Conservation (phyloP, 352 stramenopile genomes). For the Globisporangium paroecandrum region DNA sequence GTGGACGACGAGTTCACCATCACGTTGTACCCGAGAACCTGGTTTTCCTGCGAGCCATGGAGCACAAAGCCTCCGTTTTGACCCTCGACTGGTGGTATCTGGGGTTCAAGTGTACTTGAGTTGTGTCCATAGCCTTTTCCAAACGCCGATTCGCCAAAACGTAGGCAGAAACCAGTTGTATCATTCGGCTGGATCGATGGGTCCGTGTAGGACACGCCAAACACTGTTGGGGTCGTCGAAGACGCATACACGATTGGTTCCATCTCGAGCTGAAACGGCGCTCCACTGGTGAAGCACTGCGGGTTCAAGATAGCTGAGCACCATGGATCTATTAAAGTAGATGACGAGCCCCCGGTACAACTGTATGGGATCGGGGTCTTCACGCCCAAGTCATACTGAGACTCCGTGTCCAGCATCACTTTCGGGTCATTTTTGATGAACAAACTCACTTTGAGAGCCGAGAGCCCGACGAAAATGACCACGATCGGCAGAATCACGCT, state of each 20-base stretch:
- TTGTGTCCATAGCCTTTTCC: constrained; percentile 38
- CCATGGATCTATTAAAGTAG: constrained; percentile 11
- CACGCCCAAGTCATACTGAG: constrained; percentile 29
- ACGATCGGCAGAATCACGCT: constrained; percentile 65
- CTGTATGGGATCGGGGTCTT: constrained; percentile 45
- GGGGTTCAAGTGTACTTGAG: constrained; percentile 6
- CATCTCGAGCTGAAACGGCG: constrained; percentile 28
- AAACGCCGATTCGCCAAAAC: constrained; percentile 53
- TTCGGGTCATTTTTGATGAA: constrained; percentile 52
- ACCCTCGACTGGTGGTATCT: constrained; percentile 19
- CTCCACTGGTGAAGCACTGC: constrained; percentile 25
- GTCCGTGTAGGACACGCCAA: constrained; percentile 44
- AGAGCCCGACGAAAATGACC: constrained; percentile 64
- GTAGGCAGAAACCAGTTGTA: constrained; percentile 53
- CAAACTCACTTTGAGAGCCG: constrained; percentile 47
- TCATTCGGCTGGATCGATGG: constrained; percentile 41
- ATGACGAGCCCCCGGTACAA: constrained; percentile 25
- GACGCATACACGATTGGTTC: constrained; percentile 36
- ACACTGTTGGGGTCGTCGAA: constrained; percentile 35
- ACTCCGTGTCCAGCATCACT: constrained; percentile 27
- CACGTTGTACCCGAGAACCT: constrained; percentile 57
- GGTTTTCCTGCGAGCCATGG: constrained; percentile 30
- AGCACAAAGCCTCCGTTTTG: constrained; percentile 59
- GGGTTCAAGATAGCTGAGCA: constrained; percentile 23
- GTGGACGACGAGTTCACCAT: constrained; percentile 51